These are phyloP conservation scores for Tetracladium maxilliforme DNA, from an alignment of 2,329 filamentous ascomycete genomes.

Conservation along the genomic window DNA sequence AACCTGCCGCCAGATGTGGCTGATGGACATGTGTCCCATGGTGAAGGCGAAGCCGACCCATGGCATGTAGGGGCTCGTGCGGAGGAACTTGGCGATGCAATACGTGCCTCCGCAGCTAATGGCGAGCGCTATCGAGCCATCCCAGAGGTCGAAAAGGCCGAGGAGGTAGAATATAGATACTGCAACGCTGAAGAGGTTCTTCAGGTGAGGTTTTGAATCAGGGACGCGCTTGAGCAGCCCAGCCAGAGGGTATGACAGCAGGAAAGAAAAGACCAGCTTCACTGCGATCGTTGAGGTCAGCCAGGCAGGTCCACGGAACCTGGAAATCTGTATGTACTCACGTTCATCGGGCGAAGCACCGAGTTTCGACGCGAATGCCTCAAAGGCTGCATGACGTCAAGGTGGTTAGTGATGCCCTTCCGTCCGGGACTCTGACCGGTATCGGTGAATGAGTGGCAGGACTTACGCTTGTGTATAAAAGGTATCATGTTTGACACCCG, in stretches of 20 bases:
- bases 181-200: conserved; percentile 75
- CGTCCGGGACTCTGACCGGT: no score
- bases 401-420: no score
- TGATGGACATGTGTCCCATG: conserved; percentile 91
- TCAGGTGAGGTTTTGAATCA: conserved; percentile 66
- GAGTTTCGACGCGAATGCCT: conserved; percentile 36
- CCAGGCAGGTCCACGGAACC: conserved; percentile 1
- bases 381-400: conserved; percentile 37
- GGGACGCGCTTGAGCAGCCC: conserved; percentile 80
- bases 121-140: conserved; percentile 62
- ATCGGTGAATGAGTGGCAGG: no score
- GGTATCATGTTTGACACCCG: no score
- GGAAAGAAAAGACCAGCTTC: conserved; percentile 81
- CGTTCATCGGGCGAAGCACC: conserved; percentile 52
- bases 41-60: conserved; percentile 90
- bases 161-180: conserved; percentile 83
- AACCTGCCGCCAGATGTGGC: conserved; percentile 71
- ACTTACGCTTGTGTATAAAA: no score
- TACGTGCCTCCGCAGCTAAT: conserved; percentile 73
- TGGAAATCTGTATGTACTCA: conserved; percentile 17
- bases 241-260: conserved; percentile 85
- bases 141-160: conserved; percentile 87
- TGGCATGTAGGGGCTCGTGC: conserved; percentile 81
- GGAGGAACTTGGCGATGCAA: conserved; percentile 65
- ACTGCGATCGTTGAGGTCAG: conserved; percentile 36